phyloP scores from a whole-genome alignment of 202 grass and related monocot species.

The Miscanthus sacchariflorus region DNA sequence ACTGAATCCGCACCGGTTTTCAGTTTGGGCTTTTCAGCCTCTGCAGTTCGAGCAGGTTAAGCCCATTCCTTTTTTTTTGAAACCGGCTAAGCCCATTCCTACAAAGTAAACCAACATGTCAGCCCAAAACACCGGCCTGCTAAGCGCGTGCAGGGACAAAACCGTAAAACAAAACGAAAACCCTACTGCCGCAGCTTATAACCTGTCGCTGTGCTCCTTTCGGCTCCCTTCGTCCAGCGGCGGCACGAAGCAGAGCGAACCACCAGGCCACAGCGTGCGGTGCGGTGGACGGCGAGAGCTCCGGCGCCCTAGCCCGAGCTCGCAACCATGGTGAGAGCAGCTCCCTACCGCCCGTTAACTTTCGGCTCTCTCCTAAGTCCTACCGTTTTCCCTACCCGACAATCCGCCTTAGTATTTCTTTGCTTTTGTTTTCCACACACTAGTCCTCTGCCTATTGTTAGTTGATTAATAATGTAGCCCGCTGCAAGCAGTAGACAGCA shows the following conservation, averaged over 20 bases:
- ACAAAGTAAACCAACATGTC: not conserved
- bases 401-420: no score
- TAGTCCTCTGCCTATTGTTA: no score
- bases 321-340: not conserved
- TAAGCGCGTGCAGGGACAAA: not conserved
- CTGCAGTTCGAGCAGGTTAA: not conserved
- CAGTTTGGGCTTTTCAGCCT: not conserved
- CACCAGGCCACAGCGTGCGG: not conserved
- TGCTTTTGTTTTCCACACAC: no score
- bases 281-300: slow-evolving; percentile 1
- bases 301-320: not conserved
- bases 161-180: not conserved
- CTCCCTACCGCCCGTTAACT: not conserved
- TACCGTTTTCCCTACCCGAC: no score
- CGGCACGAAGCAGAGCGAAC: not conserved
- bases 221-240: not conserved
- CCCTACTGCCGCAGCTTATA: not conserved
- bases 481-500: no score
- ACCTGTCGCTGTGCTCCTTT: not conserved
- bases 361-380: no score
- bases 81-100: no score
- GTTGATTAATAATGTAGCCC: no score
- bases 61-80: no score
- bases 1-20: no score
- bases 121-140: not conserved